Evolutionary conservation across 768 basidiomycete species (phyloP).

Genomic region (Tylopilus sp.): DNA sequence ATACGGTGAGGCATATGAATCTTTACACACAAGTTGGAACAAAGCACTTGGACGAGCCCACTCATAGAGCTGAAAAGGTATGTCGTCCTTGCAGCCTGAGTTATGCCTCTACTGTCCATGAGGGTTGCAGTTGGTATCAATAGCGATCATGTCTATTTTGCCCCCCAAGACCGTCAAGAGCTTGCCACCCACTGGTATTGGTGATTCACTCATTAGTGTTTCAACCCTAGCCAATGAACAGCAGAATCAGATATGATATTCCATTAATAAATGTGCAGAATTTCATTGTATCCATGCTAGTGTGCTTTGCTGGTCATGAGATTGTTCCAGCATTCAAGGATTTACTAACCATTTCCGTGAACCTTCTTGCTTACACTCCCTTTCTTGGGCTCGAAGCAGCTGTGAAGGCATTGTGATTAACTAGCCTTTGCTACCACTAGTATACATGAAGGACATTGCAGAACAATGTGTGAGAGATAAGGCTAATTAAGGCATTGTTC

Average conservation of each 20-base stretch:
- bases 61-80: constrained; percentile 28
- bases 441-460: no score
- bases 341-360: constrained; percentile 32
- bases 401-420: constrained; percentile 47
- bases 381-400: constrained; percentile 52
- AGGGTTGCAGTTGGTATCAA: constrained; percentile 20
- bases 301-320: constrained; percentile 32
- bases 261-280: neutral
- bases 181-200: constrained; percentile 25
- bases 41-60: constrained; percentile 16
- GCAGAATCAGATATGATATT: constrained; percentile 17
- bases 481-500: no score
- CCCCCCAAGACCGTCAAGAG: constrained; percentile 12
- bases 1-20: constrained; percentile 31
- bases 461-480: no score
- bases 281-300: constrained; percentile 11
- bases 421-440: no score
- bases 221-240: no score
- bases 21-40: constrained; percentile 18
- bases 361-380: constrained; percentile 47
- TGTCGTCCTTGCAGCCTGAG: neutral
- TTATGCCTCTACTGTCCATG: neutral
- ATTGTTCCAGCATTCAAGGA: constrained; percentile 36
- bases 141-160: constrained; percentile 28
- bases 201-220: constrained; percentile 20